Base-by-base conservation (phyloP, 2,329 filamentous ascomycete species). In the Paraphaeosphaeria sporulosa region DNA sequence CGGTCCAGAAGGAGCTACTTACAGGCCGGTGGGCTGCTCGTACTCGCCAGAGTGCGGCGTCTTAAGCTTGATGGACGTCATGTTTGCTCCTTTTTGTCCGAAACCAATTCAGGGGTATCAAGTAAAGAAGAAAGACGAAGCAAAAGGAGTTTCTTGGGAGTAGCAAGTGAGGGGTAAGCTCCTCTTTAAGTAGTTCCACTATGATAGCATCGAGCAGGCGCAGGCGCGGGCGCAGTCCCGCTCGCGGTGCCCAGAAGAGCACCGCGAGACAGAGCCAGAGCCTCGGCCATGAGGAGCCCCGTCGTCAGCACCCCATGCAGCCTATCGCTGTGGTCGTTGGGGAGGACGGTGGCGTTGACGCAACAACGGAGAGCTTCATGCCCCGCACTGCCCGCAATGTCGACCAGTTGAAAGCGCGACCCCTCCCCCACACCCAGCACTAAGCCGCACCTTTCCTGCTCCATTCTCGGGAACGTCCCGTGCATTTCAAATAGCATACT, bases 1-100 rank as follows among this genome's bases (percentile, higher is more conserved):
- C 40, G 10, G 27, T 17, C 27, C 13, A 21, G 51, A 12, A 2
- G 32, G 36, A 21, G 25, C 13, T 49, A 82, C 82, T 80, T 78
- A 84, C 82, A 85, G 80, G 70, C 82, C 82, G 56, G 80, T 84
- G 60, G 83, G 83, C 79, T 85, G 83, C 55, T 81, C 79, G 69
- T 83, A 84, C 74, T 85, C 82, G 77, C 82, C 89, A 69, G 87
- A 87, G 68, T 86, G 64, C 60, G 90, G 90, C 70, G 90, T 92
- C 81, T 88, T 86, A 72, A 93, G 84, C 77, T 89, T 84, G 65
- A 84, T 80, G 58, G 83, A 84, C 34, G 88, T 74, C 75, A 80
- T 81, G 71, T 68, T 80, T 69, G 71, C 71, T 46, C 47, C 59
- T 52, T 19, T 40, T 1, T n/a, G 42, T 56, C 27, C 55, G 38